Evolutionary conservation across 1,284 basidiomycete species (phyloP).

Genomic region (Ceratorhiza oryzae-sativae): DNA sequence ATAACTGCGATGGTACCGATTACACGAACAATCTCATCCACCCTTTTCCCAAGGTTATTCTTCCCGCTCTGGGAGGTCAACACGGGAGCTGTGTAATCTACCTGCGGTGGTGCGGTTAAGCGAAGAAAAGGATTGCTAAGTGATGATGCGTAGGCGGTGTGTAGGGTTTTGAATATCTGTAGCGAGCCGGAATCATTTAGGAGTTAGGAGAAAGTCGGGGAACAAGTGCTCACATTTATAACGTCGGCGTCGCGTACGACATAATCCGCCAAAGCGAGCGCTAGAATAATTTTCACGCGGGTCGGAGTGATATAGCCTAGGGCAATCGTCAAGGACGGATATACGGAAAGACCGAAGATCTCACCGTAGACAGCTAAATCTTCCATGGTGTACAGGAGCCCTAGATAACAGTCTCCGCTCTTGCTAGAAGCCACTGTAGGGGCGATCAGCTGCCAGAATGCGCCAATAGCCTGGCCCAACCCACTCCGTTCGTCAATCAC

Average conservation of each 20-base stretch:
- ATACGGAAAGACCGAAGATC: neutral
- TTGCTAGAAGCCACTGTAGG: constrained; percentile 56
- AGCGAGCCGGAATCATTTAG: neutral
- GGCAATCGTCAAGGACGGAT: neutral
- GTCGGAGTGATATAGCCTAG: constrained; percentile 75
- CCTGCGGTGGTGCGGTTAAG: constrained; percentile 55
- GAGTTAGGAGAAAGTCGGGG: constrained; percentile 21
- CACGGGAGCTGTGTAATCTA: constrained; percentile 61
- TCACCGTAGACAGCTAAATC: constrained; percentile 78
- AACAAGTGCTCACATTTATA: constrained; percentile 60
- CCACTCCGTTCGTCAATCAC: constrained; percentile 44
- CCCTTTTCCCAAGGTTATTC: constrained; percentile 66
- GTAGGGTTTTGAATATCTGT: constrained; percentile 82
- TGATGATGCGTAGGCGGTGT: constrained; percentile 78
- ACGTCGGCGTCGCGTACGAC: constrained; percentile 79
- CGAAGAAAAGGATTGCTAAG: constrained; percentile 80
- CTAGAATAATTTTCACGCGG: constrained; percentile 80
- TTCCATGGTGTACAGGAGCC: constrained; percentile 79
- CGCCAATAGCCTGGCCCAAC: constrained; percentile 13
- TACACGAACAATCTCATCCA: constrained; percentile 61
- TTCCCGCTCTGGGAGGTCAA: constrained; percentile 65
- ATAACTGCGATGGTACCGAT: constrained; percentile 64
- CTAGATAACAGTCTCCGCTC: constrained; percentile 74
- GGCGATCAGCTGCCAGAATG: neutral
- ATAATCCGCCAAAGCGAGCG: constrained; percentile 75